These are phyloP conservation scores for Termitomyces sp. DNA, from an alignment of 768 basidiomycete genomes.

Conservation along the genomic window DNA sequence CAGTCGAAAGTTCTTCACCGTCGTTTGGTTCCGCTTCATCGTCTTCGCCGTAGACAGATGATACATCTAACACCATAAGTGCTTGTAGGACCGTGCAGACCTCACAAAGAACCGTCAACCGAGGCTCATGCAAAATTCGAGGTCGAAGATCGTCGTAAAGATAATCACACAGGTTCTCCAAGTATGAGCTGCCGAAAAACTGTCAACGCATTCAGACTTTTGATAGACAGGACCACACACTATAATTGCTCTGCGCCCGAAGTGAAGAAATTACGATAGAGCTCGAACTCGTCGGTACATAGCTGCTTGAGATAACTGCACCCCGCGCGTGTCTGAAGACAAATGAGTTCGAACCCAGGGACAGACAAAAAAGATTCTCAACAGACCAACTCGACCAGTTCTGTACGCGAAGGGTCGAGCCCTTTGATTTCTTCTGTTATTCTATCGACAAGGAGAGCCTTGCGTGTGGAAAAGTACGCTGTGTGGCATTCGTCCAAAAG, in stretches of 20 bases:
- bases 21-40: constrained; percentile 8
- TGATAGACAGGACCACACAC: constrained; percentile 24
- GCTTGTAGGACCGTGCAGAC: constrained; percentile 97
- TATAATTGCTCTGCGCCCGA: constrained; percentile 70
- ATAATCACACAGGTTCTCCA: constrained; percentile 90
- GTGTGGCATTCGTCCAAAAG: constrained; percentile 84
- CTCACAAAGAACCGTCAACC: constrained; percentile 84
- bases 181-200: constrained; percentile 59
- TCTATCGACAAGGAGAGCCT: constrained; percentile 64
- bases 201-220: not conserved
- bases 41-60: constrained; percentile 24
- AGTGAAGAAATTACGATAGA: constrained; percentile 84
- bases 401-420: constrained; percentile 73
- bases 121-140: constrained; percentile 89
- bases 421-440: constrained; percentile 80
- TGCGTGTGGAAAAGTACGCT: constrained; percentile 77
- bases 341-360: not conserved
- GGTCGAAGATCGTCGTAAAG: constrained; percentile 96
- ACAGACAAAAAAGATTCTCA: not conserved
- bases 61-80: constrained; percentile 88
- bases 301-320: constrained; percentile 91
- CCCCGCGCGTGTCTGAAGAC: constrained; percentile 75
- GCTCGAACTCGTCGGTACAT: constrained; percentile 84
- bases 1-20: constrained; percentile 33
- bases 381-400: constrained; percentile 83